A percentile compares a stretch with the other conserved stretches of the same genome.
Evolutionary conservation across 306 rosid species (phyloP).

Genomic region (Cucurbita pepo): DNA sequence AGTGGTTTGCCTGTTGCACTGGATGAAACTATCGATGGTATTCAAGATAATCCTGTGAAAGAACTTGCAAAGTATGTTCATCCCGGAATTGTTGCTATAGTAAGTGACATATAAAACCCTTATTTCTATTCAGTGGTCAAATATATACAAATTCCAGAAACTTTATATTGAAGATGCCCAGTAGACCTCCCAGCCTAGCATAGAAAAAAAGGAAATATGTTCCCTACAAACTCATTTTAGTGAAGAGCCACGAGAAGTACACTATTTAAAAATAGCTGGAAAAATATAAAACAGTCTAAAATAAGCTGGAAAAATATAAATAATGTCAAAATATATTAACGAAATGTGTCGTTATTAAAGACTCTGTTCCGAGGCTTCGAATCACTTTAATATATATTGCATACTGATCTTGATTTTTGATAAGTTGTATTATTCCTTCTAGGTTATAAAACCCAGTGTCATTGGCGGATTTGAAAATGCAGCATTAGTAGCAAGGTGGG

Average conservation of each 20-base stretch:
- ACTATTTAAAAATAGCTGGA: background rate
- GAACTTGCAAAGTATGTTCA: slow-evolving; percentile 54
- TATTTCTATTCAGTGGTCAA: background rate
- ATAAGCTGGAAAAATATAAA: background rate
- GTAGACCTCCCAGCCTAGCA: background rate
- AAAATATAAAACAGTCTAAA: background rate
- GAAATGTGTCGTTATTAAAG: background rate
- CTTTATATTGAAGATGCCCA: background rate
- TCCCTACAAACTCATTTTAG: background rate
- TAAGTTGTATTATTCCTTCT: slow-evolving; percentile 9
- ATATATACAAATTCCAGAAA: background rate
- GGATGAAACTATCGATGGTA: slow-evolving; percentile 65
- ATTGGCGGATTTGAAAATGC: slow-evolving; percentile 93
- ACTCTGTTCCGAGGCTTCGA: background rate
- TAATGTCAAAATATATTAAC: background rate
- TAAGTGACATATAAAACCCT: slow-evolving; percentile 23
- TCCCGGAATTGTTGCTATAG: slow-evolving; percentile 78
- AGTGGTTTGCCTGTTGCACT: slow-evolving; percentile 78
- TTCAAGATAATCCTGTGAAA: slow-evolving; percentile 48
- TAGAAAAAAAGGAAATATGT: background rate
- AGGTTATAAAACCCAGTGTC: slow-evolving; percentile 93
- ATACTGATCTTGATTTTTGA: background rate
- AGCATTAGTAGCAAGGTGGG: slow-evolving; percentile 69
- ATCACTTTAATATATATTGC: background rate
- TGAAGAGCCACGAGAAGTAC: background rate